A percentile compares a stretch with the other conserved stretches of the same genome.
phyloP scores from a whole-genome alignment of 1,284 basidiomycete species.

The Rhodotorula sp. region DNA sequence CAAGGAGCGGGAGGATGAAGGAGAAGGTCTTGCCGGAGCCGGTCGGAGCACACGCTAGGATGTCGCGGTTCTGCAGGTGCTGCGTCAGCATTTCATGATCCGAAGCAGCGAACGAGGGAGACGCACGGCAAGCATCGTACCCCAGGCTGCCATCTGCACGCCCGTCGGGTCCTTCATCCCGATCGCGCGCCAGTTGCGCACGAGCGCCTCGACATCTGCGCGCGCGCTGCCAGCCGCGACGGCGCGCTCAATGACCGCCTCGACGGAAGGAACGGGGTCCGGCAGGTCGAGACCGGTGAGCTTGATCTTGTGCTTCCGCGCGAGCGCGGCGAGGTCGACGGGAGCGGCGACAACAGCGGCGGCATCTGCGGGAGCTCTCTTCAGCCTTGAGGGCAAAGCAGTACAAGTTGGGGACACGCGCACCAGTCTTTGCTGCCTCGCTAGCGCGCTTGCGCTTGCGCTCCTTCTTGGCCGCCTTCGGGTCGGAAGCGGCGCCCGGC shows the following conservation, averaged over 20 bases:
- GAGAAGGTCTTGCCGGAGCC: constrained; percentile 92
- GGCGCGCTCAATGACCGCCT: constrained; percentile 41
- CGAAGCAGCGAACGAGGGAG: no score
- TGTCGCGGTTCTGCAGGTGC: constrained; percentile 65
- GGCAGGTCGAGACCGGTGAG: constrained; percentile 52
- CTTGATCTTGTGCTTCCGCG: constrained; percentile 45
- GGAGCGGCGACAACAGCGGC: not conserved
- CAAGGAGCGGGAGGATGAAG: constrained; percentile 79
- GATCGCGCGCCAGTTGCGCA: constrained; percentile 71
- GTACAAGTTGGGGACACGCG: no score
- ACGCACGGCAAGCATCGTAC: constrained; percentile 48
- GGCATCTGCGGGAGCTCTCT: no score
- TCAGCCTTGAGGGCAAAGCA: no score
- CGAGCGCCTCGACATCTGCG: constrained; percentile 62
- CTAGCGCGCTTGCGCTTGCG: constrained; percentile 41
- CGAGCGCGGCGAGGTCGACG: constrained; percentile 25
- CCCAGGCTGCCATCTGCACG: constrained; percentile 51
- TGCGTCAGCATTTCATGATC: not conserved
- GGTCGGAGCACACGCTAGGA: constrained; percentile 89
- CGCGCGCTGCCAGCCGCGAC: not conserved
- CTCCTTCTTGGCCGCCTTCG: constrained; percentile 36
- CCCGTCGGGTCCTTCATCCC: constrained; percentile 49
- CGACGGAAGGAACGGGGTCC: constrained; percentile 49
- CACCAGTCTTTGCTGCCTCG: not conserved
- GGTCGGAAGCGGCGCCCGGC: constrained; percentile 56